Conservation (phyloP, 1,284 basidiomycete genomes). For the Calocybe gambosa region DNA sequence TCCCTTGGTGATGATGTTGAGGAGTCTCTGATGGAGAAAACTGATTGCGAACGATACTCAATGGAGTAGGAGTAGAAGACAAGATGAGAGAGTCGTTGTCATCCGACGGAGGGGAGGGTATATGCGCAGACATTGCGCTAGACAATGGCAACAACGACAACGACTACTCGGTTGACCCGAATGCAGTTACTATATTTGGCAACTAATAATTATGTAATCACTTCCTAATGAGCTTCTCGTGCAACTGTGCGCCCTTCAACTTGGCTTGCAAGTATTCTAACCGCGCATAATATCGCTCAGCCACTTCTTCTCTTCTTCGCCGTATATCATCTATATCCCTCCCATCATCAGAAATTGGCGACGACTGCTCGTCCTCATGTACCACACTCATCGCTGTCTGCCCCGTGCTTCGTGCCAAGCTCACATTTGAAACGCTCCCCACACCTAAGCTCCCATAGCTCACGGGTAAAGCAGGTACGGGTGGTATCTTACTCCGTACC, state of each 20-base stretch:
- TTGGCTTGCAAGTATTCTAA: conserved; percentile 67
- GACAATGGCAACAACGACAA: conserved; percentile 11
- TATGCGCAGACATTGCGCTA: conserved; percentile 23
- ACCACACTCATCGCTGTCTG: conserved; percentile 47
- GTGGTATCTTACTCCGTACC: conserved; percentile 20
- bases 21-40: conserved; percentile 53
- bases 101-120: conserved; percentile 22
- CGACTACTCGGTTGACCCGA: no score
- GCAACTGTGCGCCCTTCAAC: conserved; percentile 67
- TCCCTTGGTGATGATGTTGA: conserved; percentile 60
- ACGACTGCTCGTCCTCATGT: conserved; percentile 39
- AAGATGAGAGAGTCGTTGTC: conserved; percentile 26
- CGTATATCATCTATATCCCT: conserved; percentile 54
- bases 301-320: conserved; percentile 53
- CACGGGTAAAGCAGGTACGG: conserved; percentile 30
- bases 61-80: conserved; percentile 36
- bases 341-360: conserved; percentile 31
- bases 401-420: conserved; percentile 34
- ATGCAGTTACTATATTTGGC: conserved; percentile 7
- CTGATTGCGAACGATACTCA: conserved; percentile 41
- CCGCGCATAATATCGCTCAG: conserved; percentile 59
- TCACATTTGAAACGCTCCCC: conserved; percentile 32
- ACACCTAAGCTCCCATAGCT: conserved; percentile 27
- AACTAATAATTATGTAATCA: conserved; percentile 24
- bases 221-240: conserved; percentile 57